Conservation (phyloP, 495 filamentous ascomycete species). For the Daldinia decipiens region DNA sequence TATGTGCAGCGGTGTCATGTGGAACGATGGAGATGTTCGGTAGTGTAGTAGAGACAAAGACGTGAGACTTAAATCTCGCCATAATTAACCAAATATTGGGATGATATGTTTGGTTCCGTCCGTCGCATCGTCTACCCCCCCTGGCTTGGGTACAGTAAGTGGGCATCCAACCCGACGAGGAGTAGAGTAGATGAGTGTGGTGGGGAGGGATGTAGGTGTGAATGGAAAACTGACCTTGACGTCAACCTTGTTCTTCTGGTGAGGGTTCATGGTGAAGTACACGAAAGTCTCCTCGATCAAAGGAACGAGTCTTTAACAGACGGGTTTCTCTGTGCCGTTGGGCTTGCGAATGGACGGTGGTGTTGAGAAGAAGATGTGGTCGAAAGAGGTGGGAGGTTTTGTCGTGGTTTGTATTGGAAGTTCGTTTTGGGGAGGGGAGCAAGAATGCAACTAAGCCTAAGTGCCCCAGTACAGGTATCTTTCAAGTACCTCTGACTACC, state of each 20-base stretch:
- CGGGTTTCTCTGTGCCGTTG: constrained; percentile 16
- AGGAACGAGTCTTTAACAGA: constrained; percentile 23
- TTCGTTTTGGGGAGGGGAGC: constrained; percentile 33
- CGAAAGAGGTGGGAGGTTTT: constrained; percentile 31
- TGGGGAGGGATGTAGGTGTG: constrained; percentile 12
- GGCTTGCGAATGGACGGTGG: constrained; percentile 24
- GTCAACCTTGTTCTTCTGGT: constrained; percentile 96
- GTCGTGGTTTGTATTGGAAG: constrained; percentile 23
- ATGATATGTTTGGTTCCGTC: constrained; percentile 2
- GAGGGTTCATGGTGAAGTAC: constrained; percentile 81
- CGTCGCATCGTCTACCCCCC: constrained; percentile 1
- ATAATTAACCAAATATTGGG: background rate
- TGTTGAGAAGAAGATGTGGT: constrained; percentile 27
- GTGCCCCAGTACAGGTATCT: constrained; percentile 8
- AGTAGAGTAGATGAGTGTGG: constrained; percentile 21
- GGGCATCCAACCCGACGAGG: constrained; percentile 27
- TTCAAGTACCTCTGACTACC: constrained; percentile 5
- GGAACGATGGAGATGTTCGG: constrained; percentile 4
- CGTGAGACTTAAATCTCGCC: constrained; percentile 5
- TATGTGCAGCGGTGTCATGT: constrained; percentile 24
- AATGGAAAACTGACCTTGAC: constrained; percentile 74
- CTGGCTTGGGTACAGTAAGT: constrained; percentile 18
- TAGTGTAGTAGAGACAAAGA: constrained; percentile 25
- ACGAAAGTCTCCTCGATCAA: constrained; percentile 24
- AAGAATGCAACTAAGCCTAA: constrained; percentile 15